A percentile compares a stretch with the other conserved stretches of the same genome.
These are phyloP conservation scores for Aspergillus proliferans DNA, from an alignment of 2,329 filamentous ascomycete species.

Conservation along the genomic window DNA sequence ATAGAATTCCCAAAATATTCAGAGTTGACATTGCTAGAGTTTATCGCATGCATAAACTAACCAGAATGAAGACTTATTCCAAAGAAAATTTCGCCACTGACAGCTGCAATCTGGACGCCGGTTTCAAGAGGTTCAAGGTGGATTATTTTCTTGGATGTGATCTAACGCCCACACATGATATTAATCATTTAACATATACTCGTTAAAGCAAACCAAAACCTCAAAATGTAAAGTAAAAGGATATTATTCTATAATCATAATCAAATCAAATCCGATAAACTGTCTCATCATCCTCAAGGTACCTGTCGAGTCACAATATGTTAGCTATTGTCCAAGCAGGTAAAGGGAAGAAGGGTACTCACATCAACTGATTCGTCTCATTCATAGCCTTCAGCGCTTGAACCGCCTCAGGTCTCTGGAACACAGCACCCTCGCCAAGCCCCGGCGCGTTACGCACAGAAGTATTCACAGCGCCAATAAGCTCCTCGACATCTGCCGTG, in stretches of 20 bases:
- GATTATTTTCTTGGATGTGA: too few species aligned
- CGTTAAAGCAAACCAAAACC: too few species aligned
- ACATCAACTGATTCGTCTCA: slow-evolving; percentile 87
- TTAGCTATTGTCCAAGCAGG: slow-evolving; percentile 39
- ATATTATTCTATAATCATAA: background rate
- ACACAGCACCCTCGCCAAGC: slow-evolving; percentile 51
- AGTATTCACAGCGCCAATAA: slow-evolving; percentile 74
- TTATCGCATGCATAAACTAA: too few species aligned
- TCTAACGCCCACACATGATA: too few species aligned
- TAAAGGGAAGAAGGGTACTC: slow-evolving; percentile 38
- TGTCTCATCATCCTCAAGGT: slow-evolving; percentile 50
- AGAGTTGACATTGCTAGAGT: too few species aligned
- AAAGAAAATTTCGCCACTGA: too few species aligned
- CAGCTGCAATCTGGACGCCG: too few species aligned
- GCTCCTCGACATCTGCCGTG: slow-evolving; percentile 64
- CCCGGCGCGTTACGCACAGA: slow-evolving; percentile 47
- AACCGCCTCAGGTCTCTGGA: slow-evolving; percentile 65
- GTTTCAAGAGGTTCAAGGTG: too few species aligned
- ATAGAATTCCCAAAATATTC: too few species aligned
- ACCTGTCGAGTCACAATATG: slow-evolving; percentile 34
- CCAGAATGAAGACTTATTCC: too few species aligned
- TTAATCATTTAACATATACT: too few species aligned
- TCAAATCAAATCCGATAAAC: slow-evolving; percentile 61
- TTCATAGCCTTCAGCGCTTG: slow-evolving; percentile 75
- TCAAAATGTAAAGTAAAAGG: too few species aligned